Evolutionary conservation across 768 basidiomycete species (phyloP), one percentile per base, ranked within the genome.

Genomic region (Strobilomyces echinocephalus): DNA sequence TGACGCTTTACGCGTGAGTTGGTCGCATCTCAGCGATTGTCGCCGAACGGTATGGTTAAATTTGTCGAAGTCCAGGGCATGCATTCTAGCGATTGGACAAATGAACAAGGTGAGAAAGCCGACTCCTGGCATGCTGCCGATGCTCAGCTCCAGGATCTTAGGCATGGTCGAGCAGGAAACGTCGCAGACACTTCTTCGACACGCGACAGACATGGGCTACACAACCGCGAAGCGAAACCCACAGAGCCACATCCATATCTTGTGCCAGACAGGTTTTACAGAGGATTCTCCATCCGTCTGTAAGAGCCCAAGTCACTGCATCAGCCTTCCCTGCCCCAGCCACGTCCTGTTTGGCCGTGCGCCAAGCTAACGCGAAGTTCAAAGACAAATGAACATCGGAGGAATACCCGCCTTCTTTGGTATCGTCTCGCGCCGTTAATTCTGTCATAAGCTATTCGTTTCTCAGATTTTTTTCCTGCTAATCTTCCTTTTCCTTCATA

Each of bases 281-380:
- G 26, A 11, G 5, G 6, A 40, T 55, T 21, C 28, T 52, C 24
- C 15, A 20, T 38, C 47, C 53, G 20, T 57, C 47, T n/a, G 33
- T 50, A 10, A 53, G 12, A 48, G 21, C 21, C 8, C 31, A 18
- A 45, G 31, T 18, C 49, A 31, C 24, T 43, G 15, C 14, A 4
- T 44, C 45, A 33, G 4, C 15, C n/a, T 44, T 54, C 38, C 8
- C 12, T 34, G 20, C 8, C 14, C 4, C 39, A 31, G 5, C 7
- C 10, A 2, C 46, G 30, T 44, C 48, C 49, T 3, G 20, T 53
- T 12, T 65, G 60, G 58, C 53, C 61, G 30, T 64, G 63, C 51
- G 58, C 54, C 12, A 54, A 58, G 44, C 65, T 63, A 52, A 54
- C 63, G 2, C 54, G 52, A 46, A 35, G 30, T 26, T 42, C 36